phyloP scores from a whole-genome alignment of 2,329 filamentous ascomycete species.

The Phyllosticta citribraziliensis region DNA sequence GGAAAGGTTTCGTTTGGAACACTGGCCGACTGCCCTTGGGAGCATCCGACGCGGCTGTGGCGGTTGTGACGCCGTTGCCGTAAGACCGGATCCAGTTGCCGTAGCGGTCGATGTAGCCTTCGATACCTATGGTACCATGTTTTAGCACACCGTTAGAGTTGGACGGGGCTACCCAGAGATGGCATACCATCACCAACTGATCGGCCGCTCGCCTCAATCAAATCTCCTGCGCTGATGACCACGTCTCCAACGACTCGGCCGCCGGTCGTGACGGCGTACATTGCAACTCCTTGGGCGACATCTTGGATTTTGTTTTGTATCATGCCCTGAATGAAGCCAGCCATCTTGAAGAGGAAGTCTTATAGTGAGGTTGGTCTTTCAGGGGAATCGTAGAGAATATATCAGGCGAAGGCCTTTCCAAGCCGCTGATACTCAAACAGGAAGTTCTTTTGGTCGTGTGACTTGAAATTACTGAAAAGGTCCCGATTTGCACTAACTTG shows the following conservation, averaged over 20 bases:
- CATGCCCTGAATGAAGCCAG: conserved; percentile 4
- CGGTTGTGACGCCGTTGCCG: conserved; percentile 5
- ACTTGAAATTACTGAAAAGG: neutral
- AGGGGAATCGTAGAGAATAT: neutral
- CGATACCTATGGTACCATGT: neutral
- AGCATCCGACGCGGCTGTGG: neutral
- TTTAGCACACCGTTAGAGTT: neutral
- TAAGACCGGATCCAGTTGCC: conserved; percentile 10
- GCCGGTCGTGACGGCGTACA: conserved; percentile 11
- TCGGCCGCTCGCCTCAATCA: conserved; percentile 7
- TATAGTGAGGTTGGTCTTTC: neutral
- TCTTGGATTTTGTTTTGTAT: conserved; percentile 8
- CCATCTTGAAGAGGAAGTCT: neutral
- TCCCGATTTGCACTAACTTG: neutral
- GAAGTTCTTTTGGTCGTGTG: neutral
- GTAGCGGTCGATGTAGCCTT: conserved; percentile 12
- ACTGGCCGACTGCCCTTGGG: neutral
- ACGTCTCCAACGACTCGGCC: conserved; percentile 7
- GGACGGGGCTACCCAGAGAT: neutral
- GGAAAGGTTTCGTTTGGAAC: neutral
- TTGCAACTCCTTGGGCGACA: conserved; percentile 3
- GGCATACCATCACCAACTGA: conserved; percentile 5
- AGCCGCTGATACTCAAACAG: neutral
- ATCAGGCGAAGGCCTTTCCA: neutral
- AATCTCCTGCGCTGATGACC: conserved; percentile 9